Percentiles rank a stretch among this genome's conserved stretches.
Conservation (phyloP, 768 basidiomycete genomes). For the Auriculariales sp. region DNA sequence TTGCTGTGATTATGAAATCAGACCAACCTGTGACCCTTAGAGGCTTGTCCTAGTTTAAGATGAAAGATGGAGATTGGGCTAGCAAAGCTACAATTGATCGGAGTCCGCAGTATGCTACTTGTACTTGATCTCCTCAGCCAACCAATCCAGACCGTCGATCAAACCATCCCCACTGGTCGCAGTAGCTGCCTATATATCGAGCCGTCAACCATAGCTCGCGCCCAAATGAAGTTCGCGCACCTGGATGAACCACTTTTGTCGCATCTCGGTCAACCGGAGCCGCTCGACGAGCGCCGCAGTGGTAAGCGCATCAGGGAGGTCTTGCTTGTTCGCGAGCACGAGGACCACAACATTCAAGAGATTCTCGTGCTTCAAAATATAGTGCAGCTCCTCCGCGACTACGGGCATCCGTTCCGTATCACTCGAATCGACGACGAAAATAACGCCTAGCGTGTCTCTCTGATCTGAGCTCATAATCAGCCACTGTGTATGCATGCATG, state of each 20-base stretch:
- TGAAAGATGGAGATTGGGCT: too few species aligned
- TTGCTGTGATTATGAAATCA: too few species aligned
- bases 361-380: conserved; percentile 30
- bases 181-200: conserved; percentile 80
- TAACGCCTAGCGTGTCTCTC: conserved; percentile 7
- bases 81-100: too few species aligned
- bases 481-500: neutral
- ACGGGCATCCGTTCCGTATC: conserved; percentile 23
- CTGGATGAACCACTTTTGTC: conserved; percentile 97
- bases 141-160: conserved; percentile 96
- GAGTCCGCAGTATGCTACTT: too few species aligned
- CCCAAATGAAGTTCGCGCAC: conserved; percentile 21
- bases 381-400: conserved; percentile 25
- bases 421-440: conserved; percentile 25
- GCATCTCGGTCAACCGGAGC: neutral
- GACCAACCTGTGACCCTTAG: too few species aligned
- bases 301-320: neutral
- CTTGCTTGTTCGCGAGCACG: conserved; percentile 29
- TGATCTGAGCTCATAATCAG: neutral
- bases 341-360: conserved; percentile 25
- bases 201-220: conserved; percentile 5
- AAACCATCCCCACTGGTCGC: conserved; percentile 97
- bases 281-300: neutral
- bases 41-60: too few species aligned
- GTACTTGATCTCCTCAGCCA: conserved; percentile 78